These are phyloP conservation scores for Plasmopara muralis DNA, from an alignment of 352 stramenopile genomes.

Conservation along the genomic window DNA sequence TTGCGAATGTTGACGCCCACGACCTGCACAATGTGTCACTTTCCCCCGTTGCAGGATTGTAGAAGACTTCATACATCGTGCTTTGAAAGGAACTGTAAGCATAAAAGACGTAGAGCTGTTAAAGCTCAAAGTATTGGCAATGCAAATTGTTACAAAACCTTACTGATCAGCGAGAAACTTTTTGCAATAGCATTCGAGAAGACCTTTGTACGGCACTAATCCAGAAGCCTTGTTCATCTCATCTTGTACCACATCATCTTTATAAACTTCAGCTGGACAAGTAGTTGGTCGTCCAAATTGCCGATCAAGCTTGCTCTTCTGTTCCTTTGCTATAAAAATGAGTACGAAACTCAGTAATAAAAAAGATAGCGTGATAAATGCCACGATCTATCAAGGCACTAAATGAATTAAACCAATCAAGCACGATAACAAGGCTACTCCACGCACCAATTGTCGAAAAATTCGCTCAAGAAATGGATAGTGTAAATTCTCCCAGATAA, in stretches of 20 bases:
- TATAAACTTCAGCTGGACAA: conserved; percentile 48
- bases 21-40: conserved; percentile 42
- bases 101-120: neutral
- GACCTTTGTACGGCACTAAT: conserved; percentile 55
- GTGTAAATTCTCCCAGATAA: conserved; percentile 82
- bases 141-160: conserved; percentile 3
- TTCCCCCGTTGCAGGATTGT: conserved; percentile 29
- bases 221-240: conserved; percentile 47
- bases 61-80: conserved; percentile 57
- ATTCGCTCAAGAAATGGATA: conserved; percentile 50
- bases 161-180: conserved; percentile 39
- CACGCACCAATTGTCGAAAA: conserved; percentile 52
- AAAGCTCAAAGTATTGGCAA: neutral
- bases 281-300: conserved; percentile 60
- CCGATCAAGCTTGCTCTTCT: conserved; percentile 64
- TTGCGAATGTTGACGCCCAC: conserved; percentile 66
- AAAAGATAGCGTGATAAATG: conserved; percentile 59
- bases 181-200: conserved; percentile 82
- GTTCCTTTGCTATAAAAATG: conserved; percentile 66
- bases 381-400: conserved; percentile 34
- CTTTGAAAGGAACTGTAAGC: conserved; percentile 38
- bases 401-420: conserved; percentile 1
- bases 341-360: conserved; percentile 69
- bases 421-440: neutral
- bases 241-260: conserved; percentile 63